Conservation (phyloP, 2,329 filamentous ascomycete genomes). For the Ophiocordyceps camponoti-leonardi region DNA sequence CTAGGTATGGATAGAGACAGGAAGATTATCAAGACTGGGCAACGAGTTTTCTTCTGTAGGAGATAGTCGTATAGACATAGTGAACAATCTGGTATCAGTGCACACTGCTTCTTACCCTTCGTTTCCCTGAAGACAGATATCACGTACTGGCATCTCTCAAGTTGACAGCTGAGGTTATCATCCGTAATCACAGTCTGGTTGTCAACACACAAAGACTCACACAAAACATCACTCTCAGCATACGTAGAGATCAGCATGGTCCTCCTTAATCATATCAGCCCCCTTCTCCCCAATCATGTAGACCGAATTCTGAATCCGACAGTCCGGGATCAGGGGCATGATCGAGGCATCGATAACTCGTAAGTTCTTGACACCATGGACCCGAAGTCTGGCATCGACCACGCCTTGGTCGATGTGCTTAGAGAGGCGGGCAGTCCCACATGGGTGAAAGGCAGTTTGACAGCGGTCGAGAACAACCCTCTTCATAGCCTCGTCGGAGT, state of each 20-base stretch:
- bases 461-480: slow-evolving; percentile 36
- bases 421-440: slow-evolving; percentile 34
- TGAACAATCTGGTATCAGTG: too few relatives aligned
- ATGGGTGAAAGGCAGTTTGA: slow-evolving; percentile 42
- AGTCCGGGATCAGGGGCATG: slow-evolving; percentile 37
- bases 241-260: not conserved
- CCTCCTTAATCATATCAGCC: not conserved
- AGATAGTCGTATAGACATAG: not conserved
- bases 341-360: slow-evolving; percentile 38
- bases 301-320: slow-evolving; percentile 41
- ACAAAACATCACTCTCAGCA: too few relatives aligned
- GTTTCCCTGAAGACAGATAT: too few relatives aligned
- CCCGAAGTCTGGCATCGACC: slow-evolving; percentile 30
- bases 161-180: not conserved
- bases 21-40: too few relatives aligned
- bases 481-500: slow-evolving; percentile 38
- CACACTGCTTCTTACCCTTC: too few relatives aligned
- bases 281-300: slow-evolving; percentile 42
- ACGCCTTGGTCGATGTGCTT: slow-evolving; percentile 33
- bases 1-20: too few relatives aligned
- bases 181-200: not conserved
- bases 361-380: slow-evolving; percentile 34
- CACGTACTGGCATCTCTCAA: too few relatives aligned
- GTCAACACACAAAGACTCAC: not conserved
- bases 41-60: not conserved